A percentile compares a stretch with the other conserved stretches of the same genome.
Conservation (phyloP, 768 basidiomycete genomes). For the Tricholoma bakamatsutake region DNA sequence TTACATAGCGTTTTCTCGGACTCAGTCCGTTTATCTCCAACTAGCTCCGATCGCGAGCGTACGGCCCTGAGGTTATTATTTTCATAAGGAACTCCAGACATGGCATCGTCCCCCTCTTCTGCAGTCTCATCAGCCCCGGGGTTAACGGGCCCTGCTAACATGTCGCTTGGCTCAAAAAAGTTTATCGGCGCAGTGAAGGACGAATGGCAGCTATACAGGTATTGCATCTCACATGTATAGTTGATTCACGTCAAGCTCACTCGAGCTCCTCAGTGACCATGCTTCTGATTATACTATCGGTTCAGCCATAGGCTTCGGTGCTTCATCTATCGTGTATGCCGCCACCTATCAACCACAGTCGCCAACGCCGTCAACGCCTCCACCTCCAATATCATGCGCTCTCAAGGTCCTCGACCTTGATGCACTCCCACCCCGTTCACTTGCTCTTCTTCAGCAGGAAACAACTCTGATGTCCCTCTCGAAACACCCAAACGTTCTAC, state of each 20-base stretch:
- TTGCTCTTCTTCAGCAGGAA: constrained; percentile 75
- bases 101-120: constrained; percentile 10
- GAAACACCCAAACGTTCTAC: constrained; percentile 90
- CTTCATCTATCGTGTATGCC: constrained; percentile 85
- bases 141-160: constrained; percentile 2
- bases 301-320: constrained; percentile 81
- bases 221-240: constrained; percentile 8
- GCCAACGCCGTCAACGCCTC: constrained; percentile 3
- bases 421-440: constrained; percentile 59
- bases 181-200: constrained; percentile 84
- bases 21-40: not conserved
- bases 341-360: constrained; percentile 52
- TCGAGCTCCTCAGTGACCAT: constrained; percentile 45
- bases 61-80: not conserved
- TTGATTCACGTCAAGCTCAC: constrained; percentile 1
- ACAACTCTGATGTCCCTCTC: constrained; percentile 89
- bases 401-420: constrained; percentile 91
- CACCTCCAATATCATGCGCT: constrained; percentile 53
- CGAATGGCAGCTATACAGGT: constrained; percentile 82
- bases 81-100: constrained; percentile 1
- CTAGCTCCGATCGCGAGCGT: not conserved
- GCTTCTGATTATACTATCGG: constrained; percentile 71
- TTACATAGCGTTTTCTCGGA: not conserved
- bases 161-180: constrained; percentile 9
- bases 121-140: not conserved